These are phyloP conservation scores for Orobanche coerulescens DNA, from an alignment of 257 asterid species.

Conservation along the genomic window DNA sequence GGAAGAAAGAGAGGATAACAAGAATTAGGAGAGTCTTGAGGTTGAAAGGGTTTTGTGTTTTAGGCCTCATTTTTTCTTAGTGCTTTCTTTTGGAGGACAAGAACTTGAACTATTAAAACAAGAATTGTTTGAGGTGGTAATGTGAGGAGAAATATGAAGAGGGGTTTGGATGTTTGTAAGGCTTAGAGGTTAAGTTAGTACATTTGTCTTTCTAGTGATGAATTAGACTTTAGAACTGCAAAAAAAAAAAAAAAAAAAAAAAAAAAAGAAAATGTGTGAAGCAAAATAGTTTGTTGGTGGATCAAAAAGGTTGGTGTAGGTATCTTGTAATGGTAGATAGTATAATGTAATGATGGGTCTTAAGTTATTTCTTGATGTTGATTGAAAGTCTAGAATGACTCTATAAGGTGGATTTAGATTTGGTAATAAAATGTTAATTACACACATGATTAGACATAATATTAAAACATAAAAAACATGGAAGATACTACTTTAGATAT, in stretches of 20 bases:
- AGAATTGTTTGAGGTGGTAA: neutral
- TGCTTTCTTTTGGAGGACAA: neutral
- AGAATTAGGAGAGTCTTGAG: constrained; percentile 36
- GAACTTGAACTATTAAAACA: neutral
- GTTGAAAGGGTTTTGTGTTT: constrained; percentile 38
- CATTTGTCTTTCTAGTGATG: constrained; percentile 23
- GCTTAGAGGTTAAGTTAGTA: constrained; percentile 26
- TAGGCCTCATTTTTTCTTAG: constrained; percentile 45
- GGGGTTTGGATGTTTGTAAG: neutral
- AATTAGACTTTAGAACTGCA: constrained; percentile 34
- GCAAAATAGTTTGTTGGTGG: constrained; percentile 59
- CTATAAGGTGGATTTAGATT: too few species aligned
- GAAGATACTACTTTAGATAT: too few species aligned
- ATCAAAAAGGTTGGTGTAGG: constrained; percentile 39
- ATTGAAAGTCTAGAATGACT: neutral
- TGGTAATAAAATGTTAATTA: too few species aligned
- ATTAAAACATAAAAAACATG: too few species aligned
- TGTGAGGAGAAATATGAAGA: constrained; percentile 9
- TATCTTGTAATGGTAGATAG: constrained; percentile 13
- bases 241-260: too few species aligned
- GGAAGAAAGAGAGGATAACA: constrained; percentile 19
- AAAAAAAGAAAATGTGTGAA: constrained; percentile 54
- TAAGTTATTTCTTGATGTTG: constrained; percentile 7
- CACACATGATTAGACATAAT: too few species aligned
- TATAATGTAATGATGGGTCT: constrained; percentile 12